phyloP scores from a whole-genome alignment of 768 basidiomycete species.

The Tylopilus balloui region DNA sequence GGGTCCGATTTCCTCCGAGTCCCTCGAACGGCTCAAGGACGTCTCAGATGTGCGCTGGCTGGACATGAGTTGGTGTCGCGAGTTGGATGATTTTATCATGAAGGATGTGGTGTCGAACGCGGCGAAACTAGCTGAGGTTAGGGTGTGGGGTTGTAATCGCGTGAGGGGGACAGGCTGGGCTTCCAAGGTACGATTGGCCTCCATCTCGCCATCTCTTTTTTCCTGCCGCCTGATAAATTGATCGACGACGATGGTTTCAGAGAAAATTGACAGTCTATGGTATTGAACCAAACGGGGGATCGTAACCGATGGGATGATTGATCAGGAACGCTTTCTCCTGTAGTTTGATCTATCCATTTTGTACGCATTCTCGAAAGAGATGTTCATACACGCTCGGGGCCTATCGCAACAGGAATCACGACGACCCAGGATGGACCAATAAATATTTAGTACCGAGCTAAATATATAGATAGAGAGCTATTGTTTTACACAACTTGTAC shows the following conservation, averaged over 20 bases:
- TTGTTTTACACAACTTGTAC: too few species aligned
- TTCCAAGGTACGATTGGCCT: conserved; percentile 36
- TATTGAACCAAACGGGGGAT: conserved; percentile 38
- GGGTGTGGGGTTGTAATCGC: conserved; percentile 52
- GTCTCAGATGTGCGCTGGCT: conserved; percentile 48
- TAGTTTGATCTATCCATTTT: not conserved
- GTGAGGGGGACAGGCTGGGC: conserved; percentile 43
- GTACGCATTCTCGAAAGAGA: not conserved
- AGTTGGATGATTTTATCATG: conserved; percentile 77
- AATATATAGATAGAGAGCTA: too few species aligned
- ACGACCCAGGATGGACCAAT: too few species aligned
- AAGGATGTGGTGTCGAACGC: conserved; percentile 57
- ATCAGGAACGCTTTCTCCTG: not conserved
- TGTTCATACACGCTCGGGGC: conserved; percentile 31
- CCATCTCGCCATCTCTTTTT: not conserved
- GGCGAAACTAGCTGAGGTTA: conserved; percentile 39
- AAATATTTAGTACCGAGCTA: too few species aligned
- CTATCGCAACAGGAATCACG: too few species aligned
- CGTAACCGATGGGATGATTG: not conserved
- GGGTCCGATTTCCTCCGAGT: conserved; percentile 54
- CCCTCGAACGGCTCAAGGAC: conserved; percentile 36
- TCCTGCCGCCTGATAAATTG: not conserved
- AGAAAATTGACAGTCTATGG: conserved; percentile 28
- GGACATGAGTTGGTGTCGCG: conserved; percentile 84
- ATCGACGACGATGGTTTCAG: conserved; percentile 9